Evolutionary conservation across 768 basidiomycete species (phyloP).

Genomic region (Boletus bicolor): DNA sequence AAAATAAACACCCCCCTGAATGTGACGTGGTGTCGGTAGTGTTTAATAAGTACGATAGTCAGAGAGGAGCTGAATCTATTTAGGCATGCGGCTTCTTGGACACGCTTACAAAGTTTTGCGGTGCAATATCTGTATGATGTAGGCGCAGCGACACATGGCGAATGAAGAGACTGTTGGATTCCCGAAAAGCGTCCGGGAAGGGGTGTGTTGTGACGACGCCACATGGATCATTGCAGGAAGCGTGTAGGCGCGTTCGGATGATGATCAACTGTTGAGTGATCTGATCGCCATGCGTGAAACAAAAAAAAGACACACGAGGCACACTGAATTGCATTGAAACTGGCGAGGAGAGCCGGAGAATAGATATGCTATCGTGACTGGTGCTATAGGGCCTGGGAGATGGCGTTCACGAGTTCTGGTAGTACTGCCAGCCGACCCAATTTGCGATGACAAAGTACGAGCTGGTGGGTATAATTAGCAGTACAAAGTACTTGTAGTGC

Average conservation of each 20-base stretch:
- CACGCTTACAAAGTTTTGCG: conserved; percentile 14
- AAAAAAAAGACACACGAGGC: conserved; percentile 21
- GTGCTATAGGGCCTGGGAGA: background rate
- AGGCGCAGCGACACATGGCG: conserved; percentile 11
- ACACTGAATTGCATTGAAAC: conserved; percentile 15
- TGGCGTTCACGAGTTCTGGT: conserved; percentile 69
- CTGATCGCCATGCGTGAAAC: conserved; percentile 16
- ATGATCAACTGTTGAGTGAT: conserved; percentile 18
- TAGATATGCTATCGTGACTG: conserved; percentile 1
- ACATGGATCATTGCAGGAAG: conserved; percentile 23
- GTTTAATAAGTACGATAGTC: conserved; percentile 11
- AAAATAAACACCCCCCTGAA: conserved; percentile 1
- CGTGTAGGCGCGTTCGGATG: conserved; percentile 17
- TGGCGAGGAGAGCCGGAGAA: conserved; percentile 6
- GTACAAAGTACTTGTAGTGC: conserved; percentile 86
- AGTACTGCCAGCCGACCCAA: conserved; percentile 99
- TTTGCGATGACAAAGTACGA: conserved; percentile 94
- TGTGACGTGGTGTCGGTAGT: conserved; percentile 5
- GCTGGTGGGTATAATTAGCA: conserved; percentile 76
- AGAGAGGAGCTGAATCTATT: conserved; percentile 17
- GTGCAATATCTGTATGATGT: background rate
- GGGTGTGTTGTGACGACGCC: conserved; percentile 6
- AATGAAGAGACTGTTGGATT: background rate
- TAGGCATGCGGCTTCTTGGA: conserved; percentile 12
- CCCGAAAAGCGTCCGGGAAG: background rate